Conservation (phyloP, 805 yeast genomes). For the Ogataea pilisensis region DNA sequence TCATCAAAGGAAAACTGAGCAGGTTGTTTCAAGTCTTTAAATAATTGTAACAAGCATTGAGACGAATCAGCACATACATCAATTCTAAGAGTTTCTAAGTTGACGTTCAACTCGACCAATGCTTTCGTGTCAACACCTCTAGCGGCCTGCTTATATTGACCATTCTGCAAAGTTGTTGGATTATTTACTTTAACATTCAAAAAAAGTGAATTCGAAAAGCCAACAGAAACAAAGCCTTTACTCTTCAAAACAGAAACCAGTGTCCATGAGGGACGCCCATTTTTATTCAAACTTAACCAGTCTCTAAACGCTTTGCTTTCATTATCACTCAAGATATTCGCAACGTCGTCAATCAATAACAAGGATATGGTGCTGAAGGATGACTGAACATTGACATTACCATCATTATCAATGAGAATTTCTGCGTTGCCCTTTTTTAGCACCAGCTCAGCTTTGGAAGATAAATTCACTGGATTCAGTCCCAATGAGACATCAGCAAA, state of each 20-base stretch:
- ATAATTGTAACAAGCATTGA: slow-evolving; percentile 61
- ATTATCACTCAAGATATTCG: slow-evolving; percentile 31
- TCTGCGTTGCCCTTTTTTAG: slow-evolving; percentile 54
- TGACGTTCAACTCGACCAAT: slow-evolving; percentile 41
- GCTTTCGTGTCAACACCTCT: slow-evolving; percentile 23
- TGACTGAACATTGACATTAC: slow-evolving; percentile 16
- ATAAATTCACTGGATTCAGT: slow-evolving; percentile 56
- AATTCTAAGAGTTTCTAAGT: slow-evolving; percentile 43
- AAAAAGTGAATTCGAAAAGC: slow-evolving; percentile 37
- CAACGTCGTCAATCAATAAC: slow-evolving; percentile 61
- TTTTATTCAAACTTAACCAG: slow-evolving; percentile 19
- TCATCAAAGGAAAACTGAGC: slow-evolving; percentile 54
- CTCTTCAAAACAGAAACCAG: slow-evolving; percentile 37
- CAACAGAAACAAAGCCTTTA: slow-evolving; percentile 54
- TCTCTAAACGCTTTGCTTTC: slow-evolving; percentile 22
- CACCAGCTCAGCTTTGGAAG: slow-evolving; percentile 48
- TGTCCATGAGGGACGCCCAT: slow-evolving; percentile 32
- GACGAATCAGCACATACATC: slow-evolving; percentile 83
- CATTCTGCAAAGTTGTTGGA: not conserved
- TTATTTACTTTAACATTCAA: slow-evolving; percentile 25
- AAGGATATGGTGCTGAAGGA: slow-evolving; percentile 48
- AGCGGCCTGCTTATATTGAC: not conserved
- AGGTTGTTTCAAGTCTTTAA: slow-evolving; percentile 71
- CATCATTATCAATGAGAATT: slow-evolving; percentile 31
- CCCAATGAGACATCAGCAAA: slow-evolving; percentile 57